Percentiles rank a stretch among this genome's conserved stretches.
These are phyloP conservation scores for Phytophthora macrochlamydospora DNA, from an alignment of 352 stramenopile genomes.

Conservation along the genomic window DNA sequence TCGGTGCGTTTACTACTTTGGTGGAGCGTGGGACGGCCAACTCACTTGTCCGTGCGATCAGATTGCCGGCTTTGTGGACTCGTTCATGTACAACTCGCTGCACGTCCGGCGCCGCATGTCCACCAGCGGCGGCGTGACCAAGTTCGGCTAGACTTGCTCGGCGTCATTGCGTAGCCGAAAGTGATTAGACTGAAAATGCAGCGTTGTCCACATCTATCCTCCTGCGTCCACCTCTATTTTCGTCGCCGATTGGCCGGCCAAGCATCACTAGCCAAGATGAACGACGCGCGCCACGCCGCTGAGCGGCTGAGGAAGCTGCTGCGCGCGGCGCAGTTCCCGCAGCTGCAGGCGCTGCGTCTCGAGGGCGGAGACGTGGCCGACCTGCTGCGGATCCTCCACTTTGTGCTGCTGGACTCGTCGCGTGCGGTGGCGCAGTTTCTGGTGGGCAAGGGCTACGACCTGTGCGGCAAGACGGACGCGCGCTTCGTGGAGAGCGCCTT, in stretches of 20 bases:
- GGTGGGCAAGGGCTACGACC: constrained; percentile 62
- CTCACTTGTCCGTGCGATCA: constrained; percentile 17
- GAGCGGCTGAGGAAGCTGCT: constrained; percentile 65
- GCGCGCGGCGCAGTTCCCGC: constrained; percentile 54
- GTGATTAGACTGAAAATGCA: constrained; percentile 27
- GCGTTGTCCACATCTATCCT: constrained; percentile 7
- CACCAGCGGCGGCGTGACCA: constrained; percentile 26
- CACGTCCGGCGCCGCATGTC: constrained; percentile 50
- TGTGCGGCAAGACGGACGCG: constrained; percentile 79
- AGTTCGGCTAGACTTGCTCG: constrained; percentile 32
- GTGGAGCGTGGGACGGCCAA: too few relatives aligned
- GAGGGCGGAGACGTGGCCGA: constrained; percentile 48
- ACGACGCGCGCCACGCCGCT: constrained; percentile 57
- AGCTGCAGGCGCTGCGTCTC: constrained; percentile 38
- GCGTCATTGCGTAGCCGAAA: constrained; percentile 1
- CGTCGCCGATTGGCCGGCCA: not conserved
- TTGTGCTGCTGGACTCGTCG: constrained; percentile 75
- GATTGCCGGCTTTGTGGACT: constrained; percentile 89
- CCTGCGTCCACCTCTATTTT: not conserved
- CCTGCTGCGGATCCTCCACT: constrained; percentile 73
- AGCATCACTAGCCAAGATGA: constrained; percentile 1
- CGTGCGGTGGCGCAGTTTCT: constrained; percentile 65
- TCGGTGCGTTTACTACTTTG: constrained; percentile 53
- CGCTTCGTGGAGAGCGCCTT: constrained; percentile 80
- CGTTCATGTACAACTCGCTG: constrained; percentile 88